Evolutionary conservation across 371 early-diverging fungal species (phyloP).

Genomic region (Capillidium heterosporum): DNA sequence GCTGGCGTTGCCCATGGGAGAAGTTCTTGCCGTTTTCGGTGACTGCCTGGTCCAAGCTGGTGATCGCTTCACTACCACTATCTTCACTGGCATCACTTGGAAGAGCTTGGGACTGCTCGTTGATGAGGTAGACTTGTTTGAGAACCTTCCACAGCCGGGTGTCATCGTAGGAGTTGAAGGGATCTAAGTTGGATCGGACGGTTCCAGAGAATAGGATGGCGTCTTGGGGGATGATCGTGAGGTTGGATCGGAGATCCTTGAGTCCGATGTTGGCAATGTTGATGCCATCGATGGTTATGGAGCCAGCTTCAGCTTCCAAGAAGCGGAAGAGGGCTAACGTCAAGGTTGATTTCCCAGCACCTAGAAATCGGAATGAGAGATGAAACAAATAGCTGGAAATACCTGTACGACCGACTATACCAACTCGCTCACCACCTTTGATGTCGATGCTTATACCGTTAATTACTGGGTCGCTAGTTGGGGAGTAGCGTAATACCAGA

Average conservation of each 20-base stretch:
- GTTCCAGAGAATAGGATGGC: constrained; percentile 76
- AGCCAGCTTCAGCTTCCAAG: constrained; percentile 61
- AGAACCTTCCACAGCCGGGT: constrained; percentile 67
- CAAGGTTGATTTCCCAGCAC: constrained; percentile 83
- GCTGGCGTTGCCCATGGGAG: constrained; percentile 66
- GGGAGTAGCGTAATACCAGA: constrained; percentile 38
- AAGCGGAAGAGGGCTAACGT: constrained; percentile 80
- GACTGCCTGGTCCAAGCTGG: constrained; percentile 45
- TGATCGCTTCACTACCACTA: constrained; percentile 33
- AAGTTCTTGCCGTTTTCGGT: constrained; percentile 43
- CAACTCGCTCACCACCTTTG: constrained; percentile 57
- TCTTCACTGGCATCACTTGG: too few species aligned
- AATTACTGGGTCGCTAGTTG: constrained; percentile 36
- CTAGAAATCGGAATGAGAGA: too few species aligned
- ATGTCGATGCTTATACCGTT: constrained; percentile 43
- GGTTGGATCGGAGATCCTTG: constrained; percentile 50
- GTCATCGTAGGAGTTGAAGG: constrained; percentile 48
- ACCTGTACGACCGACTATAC: constrained; percentile 84
- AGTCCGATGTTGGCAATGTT: constrained; percentile 64
- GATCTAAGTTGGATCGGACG: constrained; percentile 55
- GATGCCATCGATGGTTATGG: constrained; percentile 49
- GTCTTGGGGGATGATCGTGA: constrained; percentile 92
- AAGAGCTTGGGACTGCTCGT: too few species aligned
- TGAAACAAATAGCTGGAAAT: too few species aligned
- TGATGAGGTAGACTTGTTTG: constrained; percentile 49